Base-by-base conservation (phyloP, 495 filamentous ascomycete species). In the Parathielavia appendiculata region DNA sequence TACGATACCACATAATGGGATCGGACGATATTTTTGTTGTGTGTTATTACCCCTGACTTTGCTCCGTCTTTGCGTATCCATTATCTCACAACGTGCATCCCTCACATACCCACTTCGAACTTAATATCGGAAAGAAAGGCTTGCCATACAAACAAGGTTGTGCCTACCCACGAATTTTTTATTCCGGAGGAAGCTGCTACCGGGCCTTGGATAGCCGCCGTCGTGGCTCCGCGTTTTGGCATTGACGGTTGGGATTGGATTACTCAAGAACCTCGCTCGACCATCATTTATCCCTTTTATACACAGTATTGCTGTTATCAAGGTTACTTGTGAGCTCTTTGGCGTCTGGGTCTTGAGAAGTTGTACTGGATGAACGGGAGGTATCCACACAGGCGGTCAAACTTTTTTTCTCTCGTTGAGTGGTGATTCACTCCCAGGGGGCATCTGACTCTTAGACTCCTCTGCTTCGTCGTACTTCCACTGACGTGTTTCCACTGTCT, bases 401-500 rank as follows among this genome's bases (percentile, higher is more conserved):
- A 12, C 39, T 56, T 54, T 54, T 54, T 54, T n/a, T 50, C n/a
- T 50, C 9, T 43, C 17, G 26, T 34, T 22, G 26, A 17, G 26
- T 49, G 17, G 30, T 55, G 41, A 46, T 43, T 45, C 41, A 17
- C 17, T 34, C 40, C n/a, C 39, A 32, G 16, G 30, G 52, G 39
- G 16, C 10, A 11, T 48, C 34, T 19, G 44, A 40, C 20, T 19
- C 14, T 40, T 36, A 12, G 5, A 3, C 12, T n/a, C 23, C 30
- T 56, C 10, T 14, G 23, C 41, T 38, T 23, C 22, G 26, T 14
- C 32, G 32, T 47, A 23, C 20, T 47, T 36, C n/a, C 43, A 45
- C 40, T 16, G 36, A 30, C 16, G 12, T 11, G 51, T 54, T 49
- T 34, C 54, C 54, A 49, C 54, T 50, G 54, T 13, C 50, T 35